Percentiles rank a stretch among this genome's conserved stretches.
These are phyloP conservation scores for Pyrenula massariospora DNA, from an alignment of 495 filamentous ascomycete species.

Conservation along the genomic window DNA sequence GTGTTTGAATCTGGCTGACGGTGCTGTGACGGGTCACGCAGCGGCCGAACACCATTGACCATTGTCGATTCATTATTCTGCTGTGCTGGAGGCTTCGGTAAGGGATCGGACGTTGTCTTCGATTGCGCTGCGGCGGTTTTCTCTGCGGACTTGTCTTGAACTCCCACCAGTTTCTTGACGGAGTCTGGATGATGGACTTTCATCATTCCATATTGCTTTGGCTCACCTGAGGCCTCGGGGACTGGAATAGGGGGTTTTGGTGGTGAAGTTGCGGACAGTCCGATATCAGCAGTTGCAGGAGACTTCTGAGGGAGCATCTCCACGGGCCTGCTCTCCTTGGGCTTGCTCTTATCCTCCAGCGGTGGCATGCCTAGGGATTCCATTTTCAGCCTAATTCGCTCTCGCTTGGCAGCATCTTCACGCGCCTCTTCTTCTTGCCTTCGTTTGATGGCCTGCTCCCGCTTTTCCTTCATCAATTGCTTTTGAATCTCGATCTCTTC, in stretches of 20 bases:
- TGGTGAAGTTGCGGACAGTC: slow-evolving; percentile 25
- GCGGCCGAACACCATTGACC: slow-evolving; percentile 16
- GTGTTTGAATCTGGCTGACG: not conserved
- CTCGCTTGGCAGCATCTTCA: slow-evolving; percentile 67
- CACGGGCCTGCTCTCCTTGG: slow-evolving; percentile 10
- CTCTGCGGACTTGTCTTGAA: slow-evolving; percentile 25
- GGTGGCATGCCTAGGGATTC: slow-evolving; percentile 63
- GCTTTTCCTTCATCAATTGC: slow-evolving; percentile 73
- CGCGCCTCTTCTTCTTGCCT: slow-evolving; percentile 68
- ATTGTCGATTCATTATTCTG: slow-evolving; percentile 13
- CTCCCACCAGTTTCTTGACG: slow-evolving; percentile 28
- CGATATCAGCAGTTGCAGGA: slow-evolving; percentile 7
- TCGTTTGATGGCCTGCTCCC: slow-evolving; percentile 65
- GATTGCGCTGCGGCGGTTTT: slow-evolving; percentile 16
- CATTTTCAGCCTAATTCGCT: slow-evolving; percentile 75
- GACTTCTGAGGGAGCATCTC: slow-evolving; percentile 19
- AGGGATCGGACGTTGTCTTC: not conserved
- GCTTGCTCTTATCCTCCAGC: slow-evolving; percentile 36
- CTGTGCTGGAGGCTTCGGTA: not conserved
- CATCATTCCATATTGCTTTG: slow-evolving; percentile 49
- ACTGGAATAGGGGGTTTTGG: slow-evolving; percentile 34
- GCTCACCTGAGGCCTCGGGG: slow-evolving; percentile 37
- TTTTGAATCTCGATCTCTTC: slow-evolving; percentile 54
- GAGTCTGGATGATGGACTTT: slow-evolving; percentile 42
- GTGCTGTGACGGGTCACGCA: slow-evolving; percentile 6